Conservation (phyloP, 2,329 filamentous ascomycete genomes). For the Cryphonectria japonica region DNA sequence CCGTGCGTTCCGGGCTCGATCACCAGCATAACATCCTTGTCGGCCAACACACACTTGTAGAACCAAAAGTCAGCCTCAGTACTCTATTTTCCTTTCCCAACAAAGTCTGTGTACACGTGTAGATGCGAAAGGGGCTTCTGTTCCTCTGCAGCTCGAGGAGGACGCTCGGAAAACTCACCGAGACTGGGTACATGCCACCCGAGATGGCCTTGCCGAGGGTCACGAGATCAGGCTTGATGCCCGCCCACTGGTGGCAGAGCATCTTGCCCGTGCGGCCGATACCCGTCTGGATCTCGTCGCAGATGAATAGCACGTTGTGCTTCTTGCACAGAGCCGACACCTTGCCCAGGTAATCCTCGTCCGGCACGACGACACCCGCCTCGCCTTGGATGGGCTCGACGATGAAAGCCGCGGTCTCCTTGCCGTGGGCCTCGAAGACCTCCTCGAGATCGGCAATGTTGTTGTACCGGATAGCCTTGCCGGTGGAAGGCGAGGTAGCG, state of each 20-base stretch:
- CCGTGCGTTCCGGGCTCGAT: slow-evolving; percentile 96
- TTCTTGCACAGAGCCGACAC: slow-evolving; percentile 88
- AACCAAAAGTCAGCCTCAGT: slow-evolving; percentile 4
- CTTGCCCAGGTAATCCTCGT: slow-evolving; percentile 81
- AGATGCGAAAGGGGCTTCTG: not conserved
- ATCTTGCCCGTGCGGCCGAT: slow-evolving; percentile 94
- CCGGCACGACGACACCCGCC: slow-evolving; percentile 93
- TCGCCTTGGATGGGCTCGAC: slow-evolving; percentile 98
- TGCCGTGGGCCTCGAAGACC: slow-evolving; percentile 78
- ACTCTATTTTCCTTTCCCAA: not conserved
- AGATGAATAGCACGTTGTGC: slow-evolving; percentile 94
- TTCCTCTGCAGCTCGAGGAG: not conserved
- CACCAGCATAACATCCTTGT: slow-evolving; percentile 91
- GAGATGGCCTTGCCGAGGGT: slow-evolving; percentile 97
- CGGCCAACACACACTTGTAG: slow-evolving; percentile 71
- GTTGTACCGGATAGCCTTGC: slow-evolving; percentile 82
- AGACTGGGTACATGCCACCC: slow-evolving; percentile 97
- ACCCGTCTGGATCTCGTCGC: slow-evolving; percentile 97
- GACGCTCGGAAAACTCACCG: slow-evolving; percentile 3
- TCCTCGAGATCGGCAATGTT: slow-evolving; percentile 79
- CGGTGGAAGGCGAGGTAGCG: slow-evolving; percentile 73
- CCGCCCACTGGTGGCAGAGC: slow-evolving; percentile 92
- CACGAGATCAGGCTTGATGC: slow-evolving; percentile 93
- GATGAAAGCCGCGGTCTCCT: slow-evolving; percentile 88
- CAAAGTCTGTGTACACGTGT: not conserved